Percentiles rank a stretch among this genome's conserved stretches.
phyloP scores from a whole-genome alignment of 164 flowering plant genomes.

The Vitis labrusca region DNA sequence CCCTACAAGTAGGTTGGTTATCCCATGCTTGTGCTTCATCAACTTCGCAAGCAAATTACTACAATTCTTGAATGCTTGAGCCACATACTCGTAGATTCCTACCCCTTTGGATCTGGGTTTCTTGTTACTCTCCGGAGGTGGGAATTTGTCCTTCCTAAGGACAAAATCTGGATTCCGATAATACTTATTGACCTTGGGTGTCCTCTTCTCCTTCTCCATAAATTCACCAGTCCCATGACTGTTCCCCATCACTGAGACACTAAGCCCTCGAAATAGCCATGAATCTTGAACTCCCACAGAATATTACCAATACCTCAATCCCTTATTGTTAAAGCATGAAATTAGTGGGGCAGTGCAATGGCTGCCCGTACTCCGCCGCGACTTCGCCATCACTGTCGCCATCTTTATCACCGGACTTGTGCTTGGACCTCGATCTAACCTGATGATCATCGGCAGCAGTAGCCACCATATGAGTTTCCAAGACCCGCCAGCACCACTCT shows the following conservation, averaged over 20 bases:
- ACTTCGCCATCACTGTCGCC: too few relatives aligned
- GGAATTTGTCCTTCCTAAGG: slow-evolving; percentile 37
- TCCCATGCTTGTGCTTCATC: slow-evolving; percentile 72
- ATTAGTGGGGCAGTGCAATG: too few relatives aligned
- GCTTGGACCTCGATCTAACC: too few relatives aligned
- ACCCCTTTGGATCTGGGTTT: slow-evolving; percentile 30
- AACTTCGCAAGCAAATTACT: slow-evolving; percentile 46
- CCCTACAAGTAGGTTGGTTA: too few relatives aligned
- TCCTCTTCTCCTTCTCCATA: slow-evolving; percentile 42
- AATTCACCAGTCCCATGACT: slow-evolving; percentile 22
- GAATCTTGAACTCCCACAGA: slow-evolving; percentile 12
- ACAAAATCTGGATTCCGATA: slow-evolving; percentile 33
- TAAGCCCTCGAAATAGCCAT: slow-evolving; percentile 8
- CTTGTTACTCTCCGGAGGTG: slow-evolving; percentile 30
- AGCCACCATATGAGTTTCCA: too few relatives aligned
- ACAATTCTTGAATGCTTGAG: slow-evolving; percentile 45
- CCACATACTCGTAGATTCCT: slow-evolving; percentile 29
- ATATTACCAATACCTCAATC: neutral
- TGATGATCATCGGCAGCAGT: too few relatives aligned
- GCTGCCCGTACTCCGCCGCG: too few relatives aligned
- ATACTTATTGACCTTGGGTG: slow-evolving; percentile 31
- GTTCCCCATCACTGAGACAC: slow-evolving; percentile 30
- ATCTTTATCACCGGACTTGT: too few relatives aligned
- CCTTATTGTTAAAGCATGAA: too few relatives aligned
- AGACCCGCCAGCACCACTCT: too few relatives aligned